Evolutionary conservation across 768 basidiomycete species (phyloP).

Genomic region (Lactarius hatsudake): DNA sequence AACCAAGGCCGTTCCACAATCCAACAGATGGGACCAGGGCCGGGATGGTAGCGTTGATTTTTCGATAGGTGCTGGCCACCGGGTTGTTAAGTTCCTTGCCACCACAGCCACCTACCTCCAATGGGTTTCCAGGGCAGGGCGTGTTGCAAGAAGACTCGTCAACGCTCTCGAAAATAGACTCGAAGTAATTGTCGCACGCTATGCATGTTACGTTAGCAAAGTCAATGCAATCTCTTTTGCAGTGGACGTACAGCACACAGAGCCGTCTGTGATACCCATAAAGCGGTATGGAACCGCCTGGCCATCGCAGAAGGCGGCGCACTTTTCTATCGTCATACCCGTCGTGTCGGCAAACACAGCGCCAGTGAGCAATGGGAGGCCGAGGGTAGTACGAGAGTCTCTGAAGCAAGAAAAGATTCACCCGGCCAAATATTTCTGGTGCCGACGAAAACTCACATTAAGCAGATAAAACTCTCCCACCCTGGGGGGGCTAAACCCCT

Average conservation of each 20-base stretch:
- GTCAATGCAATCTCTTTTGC: too few relatives aligned
- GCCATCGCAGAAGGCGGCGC: slow-evolving; percentile 43
- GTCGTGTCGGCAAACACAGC: slow-evolving; percentile 44
- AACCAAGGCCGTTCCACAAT: slow-evolving; percentile 67
- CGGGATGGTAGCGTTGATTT: slow-evolving; percentile 51
- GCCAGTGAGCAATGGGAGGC: slow-evolving; percentile 43
- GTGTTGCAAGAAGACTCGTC: slow-evolving; percentile 43
- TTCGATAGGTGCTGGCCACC: slow-evolving; percentile 54
- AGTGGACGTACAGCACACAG: slow-evolving; percentile 50
- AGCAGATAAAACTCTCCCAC: neutral
- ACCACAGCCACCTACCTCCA: slow-evolving; percentile 57
- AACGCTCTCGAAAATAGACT: slow-evolving; percentile 49
- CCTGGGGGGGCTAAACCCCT: neutral
- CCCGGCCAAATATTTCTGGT: neutral
- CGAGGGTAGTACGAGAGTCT: neutral
- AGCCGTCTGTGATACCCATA: slow-evolving; percentile 67
- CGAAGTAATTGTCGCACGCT: slow-evolving; percentile 30
- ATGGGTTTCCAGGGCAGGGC: slow-evolving; percentile 55
- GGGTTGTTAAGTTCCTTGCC: slow-evolving; percentile 24
- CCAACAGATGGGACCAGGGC: slow-evolving; percentile 52
- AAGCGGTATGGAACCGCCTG: slow-evolving; percentile 47
- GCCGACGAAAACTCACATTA: neutral
- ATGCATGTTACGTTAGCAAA: neutral
- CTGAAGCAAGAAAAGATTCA: neutral
- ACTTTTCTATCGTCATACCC: slow-evolving; percentile 59